Conservation (phyloP, 2,329 filamentous ascomycete species). For the Xylariomycetidae sp. region DNA sequence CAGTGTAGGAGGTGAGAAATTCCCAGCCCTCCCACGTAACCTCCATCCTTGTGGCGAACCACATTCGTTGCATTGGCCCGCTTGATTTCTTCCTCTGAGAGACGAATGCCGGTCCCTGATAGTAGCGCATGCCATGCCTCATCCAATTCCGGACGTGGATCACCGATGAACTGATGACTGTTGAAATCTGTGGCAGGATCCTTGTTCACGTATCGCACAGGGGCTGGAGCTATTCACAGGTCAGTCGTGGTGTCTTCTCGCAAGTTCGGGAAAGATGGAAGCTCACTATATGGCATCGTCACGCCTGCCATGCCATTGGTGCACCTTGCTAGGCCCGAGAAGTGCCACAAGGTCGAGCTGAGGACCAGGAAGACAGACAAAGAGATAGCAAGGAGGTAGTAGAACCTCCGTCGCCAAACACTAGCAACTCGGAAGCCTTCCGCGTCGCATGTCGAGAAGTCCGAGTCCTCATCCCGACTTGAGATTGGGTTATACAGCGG, state of each 20-base stretch:
- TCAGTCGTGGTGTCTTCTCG: background rate
- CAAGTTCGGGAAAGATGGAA: too few relatives aligned
- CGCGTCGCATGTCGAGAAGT: too few relatives aligned
- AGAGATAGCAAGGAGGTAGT: background rate
- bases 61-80: slow-evolving; percentile 1
- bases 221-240: background rate
- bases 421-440: too few relatives aligned
- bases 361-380: background rate
- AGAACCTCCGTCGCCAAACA: background rate
- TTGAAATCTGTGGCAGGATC: background rate
- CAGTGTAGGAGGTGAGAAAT: slow-evolving; percentile 7
- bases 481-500: too few relatives aligned
- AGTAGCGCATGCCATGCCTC: slow-evolving; percentile 6
- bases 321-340: background rate
- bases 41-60: slow-evolving; percentile 1
- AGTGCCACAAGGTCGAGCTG: background rate
- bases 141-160: slow-evolving; percentile 5
- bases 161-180: slow-evolving; percentile 3
- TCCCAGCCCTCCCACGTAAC: slow-evolving; percentile 4
- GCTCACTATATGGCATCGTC: background rate
- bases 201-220: background rate
- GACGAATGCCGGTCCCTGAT: slow-evolving; percentile 1
- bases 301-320: background rate
- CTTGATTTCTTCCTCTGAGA: slow-evolving; percentile 4
- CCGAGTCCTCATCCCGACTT: too few relatives aligned